Evolutionary conservation across 2,329 filamentous ascomycete genomes (phyloP).

Genomic region (Aphanocladium album): DNA sequence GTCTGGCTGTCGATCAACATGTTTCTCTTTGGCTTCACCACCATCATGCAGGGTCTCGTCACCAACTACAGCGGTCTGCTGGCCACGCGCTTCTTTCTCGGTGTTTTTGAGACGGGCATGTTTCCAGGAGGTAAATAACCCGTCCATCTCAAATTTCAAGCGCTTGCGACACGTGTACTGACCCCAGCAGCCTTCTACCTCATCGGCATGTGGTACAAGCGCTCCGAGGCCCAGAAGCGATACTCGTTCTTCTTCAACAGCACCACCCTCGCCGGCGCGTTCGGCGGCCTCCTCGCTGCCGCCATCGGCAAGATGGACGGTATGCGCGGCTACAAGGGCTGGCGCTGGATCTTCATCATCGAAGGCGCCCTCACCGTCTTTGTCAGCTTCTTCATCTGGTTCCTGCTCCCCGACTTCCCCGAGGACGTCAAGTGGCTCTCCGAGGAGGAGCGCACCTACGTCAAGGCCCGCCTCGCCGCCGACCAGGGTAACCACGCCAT

Average conservation of each 20-base stretch:
- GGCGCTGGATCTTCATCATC: slow-evolving; percentile 81
- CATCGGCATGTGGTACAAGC: slow-evolving; percentile 85
- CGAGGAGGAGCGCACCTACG: slow-evolving; percentile 62
- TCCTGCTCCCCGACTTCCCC: slow-evolving; percentile 68
- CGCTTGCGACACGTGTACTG: background rate
- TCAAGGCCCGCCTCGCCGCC: slow-evolving; percentile 59
- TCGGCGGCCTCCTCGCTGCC: slow-evolving; percentile 78
- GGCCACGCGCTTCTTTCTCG: slow-evolving; percentile 79
- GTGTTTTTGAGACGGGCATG: slow-evolving; percentile 70
- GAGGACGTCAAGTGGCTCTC: slow-evolving; percentile 69
- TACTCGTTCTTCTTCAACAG: slow-evolving; percentile 92
- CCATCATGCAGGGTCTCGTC: slow-evolving; percentile 71
- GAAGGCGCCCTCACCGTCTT: slow-evolving; percentile 63
- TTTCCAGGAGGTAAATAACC: slow-evolving; percentile 41
- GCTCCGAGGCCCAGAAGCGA: slow-evolving; percentile 81
- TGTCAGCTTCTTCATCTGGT: slow-evolving; percentile 59
- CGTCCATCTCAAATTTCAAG: background rate
- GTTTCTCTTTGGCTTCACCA: slow-evolving; percentile 74
- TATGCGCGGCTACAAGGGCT: slow-evolving; percentile 61
- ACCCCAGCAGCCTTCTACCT: slow-evolving; percentile 52
- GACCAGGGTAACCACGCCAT: slow-evolving; percentile 65
- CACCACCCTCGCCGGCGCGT: slow-evolving; percentile 74
- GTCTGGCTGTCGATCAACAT: slow-evolving; percentile 77
- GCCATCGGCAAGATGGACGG: slow-evolving; percentile 87
- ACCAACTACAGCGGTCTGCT: slow-evolving; percentile 73